Conservation (phyloP, 2,329 filamentous ascomycete species). For the Curvularia lunata region DNA sequence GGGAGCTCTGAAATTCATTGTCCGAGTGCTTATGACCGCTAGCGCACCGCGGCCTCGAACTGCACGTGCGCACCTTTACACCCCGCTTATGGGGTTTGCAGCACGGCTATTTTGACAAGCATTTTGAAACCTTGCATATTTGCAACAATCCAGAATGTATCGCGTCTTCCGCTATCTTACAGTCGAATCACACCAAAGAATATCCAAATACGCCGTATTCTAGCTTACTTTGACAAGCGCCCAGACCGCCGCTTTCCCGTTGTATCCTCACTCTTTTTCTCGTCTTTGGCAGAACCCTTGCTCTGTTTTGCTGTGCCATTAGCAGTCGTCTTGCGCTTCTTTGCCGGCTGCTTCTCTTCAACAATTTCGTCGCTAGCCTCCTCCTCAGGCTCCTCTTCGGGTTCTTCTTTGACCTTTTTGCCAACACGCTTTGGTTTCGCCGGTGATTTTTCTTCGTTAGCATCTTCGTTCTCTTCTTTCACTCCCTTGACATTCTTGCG, state of each 20-base stretch:
- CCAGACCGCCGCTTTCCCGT: constrained; percentile 33
- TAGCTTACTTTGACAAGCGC: constrained; percentile 24
- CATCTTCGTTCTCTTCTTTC: constrained; percentile 30
- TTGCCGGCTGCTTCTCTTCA: constrained; percentile 30
- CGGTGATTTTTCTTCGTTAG: constrained; percentile 29
- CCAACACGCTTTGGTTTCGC: constrained; percentile 11
- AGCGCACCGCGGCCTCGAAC: constrained; percentile 13
- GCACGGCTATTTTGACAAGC: not conserved
- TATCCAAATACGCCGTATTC: not conserved
- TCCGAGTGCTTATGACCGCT: constrained; percentile 33
- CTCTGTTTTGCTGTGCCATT: constrained; percentile 22
- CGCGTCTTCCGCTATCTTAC: not conserved
- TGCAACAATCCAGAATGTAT: not conserved
- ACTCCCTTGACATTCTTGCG: constrained; percentile 31
- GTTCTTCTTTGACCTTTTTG: constrained; percentile 23
- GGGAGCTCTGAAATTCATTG: constrained; percentile 44
- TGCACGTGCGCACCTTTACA: constrained; percentile 29
- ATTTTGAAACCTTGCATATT: not conserved
- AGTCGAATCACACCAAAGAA: not conserved
- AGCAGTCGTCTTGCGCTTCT: constrained; percentile 35
- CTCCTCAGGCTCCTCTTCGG: constrained; percentile 24
- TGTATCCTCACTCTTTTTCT: constrained; percentile 23
- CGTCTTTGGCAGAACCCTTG: constrained; percentile 14
- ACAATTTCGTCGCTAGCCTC: constrained; percentile 30
- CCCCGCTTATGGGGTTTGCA: constrained; percentile 2